A percentile compares a stretch with the other conserved stretches of the same genome.
Conservation (phyloP, 2,329 filamentous ascomycete genomes). For the Myriosclerotinia duriaeana region DNA sequence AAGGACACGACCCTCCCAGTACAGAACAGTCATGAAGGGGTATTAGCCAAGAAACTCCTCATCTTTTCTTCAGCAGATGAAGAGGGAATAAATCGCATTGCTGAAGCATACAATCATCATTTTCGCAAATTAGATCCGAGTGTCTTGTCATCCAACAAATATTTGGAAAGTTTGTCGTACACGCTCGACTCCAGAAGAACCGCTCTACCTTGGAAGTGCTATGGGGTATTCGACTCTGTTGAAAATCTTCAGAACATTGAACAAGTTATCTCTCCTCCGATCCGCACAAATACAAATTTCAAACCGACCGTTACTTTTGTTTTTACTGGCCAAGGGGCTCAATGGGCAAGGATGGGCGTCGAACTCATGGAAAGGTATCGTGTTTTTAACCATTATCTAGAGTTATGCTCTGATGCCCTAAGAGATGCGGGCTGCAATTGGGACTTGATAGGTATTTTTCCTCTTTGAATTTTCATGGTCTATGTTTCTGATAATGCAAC, state of each 20-base stretch:
- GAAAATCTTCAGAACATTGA: neutral
- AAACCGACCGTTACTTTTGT: conserved; percentile 6
- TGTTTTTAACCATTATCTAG: conserved; percentile 42
- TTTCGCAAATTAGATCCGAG: neutral
- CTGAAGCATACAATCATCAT: neutral
- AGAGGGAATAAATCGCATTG: neutral
- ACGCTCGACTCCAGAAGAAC: conserved; percentile 22
- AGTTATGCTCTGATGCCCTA: conserved; percentile 41
- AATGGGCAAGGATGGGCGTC: conserved; percentile 26
- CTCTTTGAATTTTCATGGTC: neutral
- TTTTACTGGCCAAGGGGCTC: conserved; percentile 31
- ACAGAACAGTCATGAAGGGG: neutral
- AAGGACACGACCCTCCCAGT: neutral
- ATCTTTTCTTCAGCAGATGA: conserved; percentile 11
- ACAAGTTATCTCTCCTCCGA: neutral
- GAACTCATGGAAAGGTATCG: conserved; percentile 33
- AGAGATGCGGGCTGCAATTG: conserved; percentile 29
- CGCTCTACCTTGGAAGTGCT: conserved; percentile 21
- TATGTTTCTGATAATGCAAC: neutral
- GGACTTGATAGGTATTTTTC: neutral
- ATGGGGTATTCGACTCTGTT: neutral
- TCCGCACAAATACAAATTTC: neutral
- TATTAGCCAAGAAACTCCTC: neutral
- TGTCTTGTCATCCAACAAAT: conserved; percentile 13
- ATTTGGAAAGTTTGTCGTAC: conserved; percentile 16